Evolutionary conservation across 805 yeast genomes (phyloP), one percentile per base, ranked within the genome.

Genomic region (Starmerella asiatica): DNA sequence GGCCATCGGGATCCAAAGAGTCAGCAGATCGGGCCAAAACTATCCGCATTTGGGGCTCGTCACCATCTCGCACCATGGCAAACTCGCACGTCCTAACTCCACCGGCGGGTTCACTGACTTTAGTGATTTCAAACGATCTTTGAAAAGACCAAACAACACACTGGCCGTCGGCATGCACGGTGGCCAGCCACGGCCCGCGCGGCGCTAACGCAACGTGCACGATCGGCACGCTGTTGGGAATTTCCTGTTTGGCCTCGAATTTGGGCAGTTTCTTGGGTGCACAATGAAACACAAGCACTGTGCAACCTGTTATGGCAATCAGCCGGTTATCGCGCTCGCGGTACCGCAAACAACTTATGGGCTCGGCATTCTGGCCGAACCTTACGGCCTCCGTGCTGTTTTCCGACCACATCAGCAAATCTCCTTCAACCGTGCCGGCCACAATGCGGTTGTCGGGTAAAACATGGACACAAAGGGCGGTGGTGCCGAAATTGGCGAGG

Each of bases 341-440:
- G 34, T 32, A 37, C 12, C 30, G 34, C 32, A 47, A 6, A 27
- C 26, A 17, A 20, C 30, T 37, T 21, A 47, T 32, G 2, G 44
- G 24, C 3, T 27, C 32, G n/a, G 7, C 30, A 29, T 32, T 21
- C 29, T 17, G 23, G 29, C 36, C 36, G 32, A 39, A 24, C 29
- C 18, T 29, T 18, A 30, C 12, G 18, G 32, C 12, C 28, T 33
- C 32, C 15, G 36, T 24, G 26, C 31, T 34, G 23, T 12, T 33
- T 15, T 23, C 9, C n/a, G 32, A 30, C 52, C 52, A 50, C 3
- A 38, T 18, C 26, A 44, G 27, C 15, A 50, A 17, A 12, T 37
- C 42, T 29, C 54, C 54, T n/a, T 39, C 44, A 17, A 27, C 44
- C 11, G 51, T 48, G 14, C 54, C 54, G 14, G 46, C 38, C 2